These are phyloP conservation scores for Hamamelis virginiana DNA, from an alignment of 164 flowering plant genomes.

Conservation along the genomic window DNA sequence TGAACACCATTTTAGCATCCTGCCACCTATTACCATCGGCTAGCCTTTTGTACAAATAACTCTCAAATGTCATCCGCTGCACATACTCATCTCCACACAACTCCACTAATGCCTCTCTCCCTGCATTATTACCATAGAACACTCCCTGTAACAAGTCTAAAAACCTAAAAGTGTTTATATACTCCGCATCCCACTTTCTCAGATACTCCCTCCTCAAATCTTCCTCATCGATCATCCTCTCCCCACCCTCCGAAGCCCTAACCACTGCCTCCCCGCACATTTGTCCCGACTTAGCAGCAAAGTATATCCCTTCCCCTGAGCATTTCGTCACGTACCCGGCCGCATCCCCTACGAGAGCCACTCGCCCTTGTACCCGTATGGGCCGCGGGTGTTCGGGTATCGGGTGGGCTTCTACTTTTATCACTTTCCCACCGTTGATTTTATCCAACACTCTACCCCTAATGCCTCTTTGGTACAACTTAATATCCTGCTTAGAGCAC, in stretches of 20 bases:
- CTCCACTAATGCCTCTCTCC: constrained; percentile 78
- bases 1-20: constrained; percentile 51
- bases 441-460: constrained; percentile 45
- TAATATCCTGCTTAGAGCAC: constrained; percentile 53
- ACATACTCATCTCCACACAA: too few species aligned
- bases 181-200: constrained; percentile 64
- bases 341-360: too few species aligned
- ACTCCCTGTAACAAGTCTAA: constrained; percentile 68
- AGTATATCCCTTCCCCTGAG: too few species aligned
- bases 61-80: constrained; percentile 74
- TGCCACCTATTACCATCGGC: constrained; percentile 36
- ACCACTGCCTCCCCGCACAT: constrained; percentile 76
- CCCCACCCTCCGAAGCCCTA: constrained; percentile 56
- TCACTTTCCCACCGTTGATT: constrained; percentile 63
- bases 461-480: constrained; percentile 51
- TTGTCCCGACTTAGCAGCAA: too few species aligned
- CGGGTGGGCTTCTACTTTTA: constrained; percentile 82
- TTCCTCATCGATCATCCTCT: constrained; percentile 53
- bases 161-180: too few species aligned
- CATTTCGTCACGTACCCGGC: too few species aligned
- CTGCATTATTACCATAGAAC: constrained; percentile 58
- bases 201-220: too few species aligned
- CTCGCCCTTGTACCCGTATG: constrained; percentile 45
- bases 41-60: constrained; percentile 66
- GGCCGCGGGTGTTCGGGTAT: too few species aligned